Evolutionary conservation across 345 rosid genomes (phyloP).

Genomic region (Euphorbia pulcherrima): DNA sequence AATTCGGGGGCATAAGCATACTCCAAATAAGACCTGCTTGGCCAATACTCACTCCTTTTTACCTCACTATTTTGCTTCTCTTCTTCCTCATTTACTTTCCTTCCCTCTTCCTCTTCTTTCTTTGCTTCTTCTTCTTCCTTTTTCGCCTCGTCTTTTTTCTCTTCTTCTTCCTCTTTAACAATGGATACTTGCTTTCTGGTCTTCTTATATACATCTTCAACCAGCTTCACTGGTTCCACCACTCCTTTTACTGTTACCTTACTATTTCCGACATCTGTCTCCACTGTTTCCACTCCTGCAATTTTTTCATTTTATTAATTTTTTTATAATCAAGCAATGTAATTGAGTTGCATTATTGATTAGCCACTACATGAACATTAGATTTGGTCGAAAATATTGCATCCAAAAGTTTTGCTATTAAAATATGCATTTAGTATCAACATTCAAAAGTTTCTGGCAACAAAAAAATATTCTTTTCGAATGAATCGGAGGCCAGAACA

Average conservation of each 20-base stretch:
- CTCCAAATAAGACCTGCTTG: slow-evolving; percentile 36
- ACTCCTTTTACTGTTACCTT: slow-evolving; percentile 50
- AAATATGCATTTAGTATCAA: too few relatives aligned
- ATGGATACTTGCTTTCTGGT: slow-evolving; percentile 53
- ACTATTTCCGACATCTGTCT: slow-evolving; percentile 41
- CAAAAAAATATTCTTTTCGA: too few relatives aligned
- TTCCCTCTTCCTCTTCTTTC: slow-evolving; percentile 23
- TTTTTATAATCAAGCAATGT: too few relatives aligned
- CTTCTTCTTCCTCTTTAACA: slow-evolving; percentile 43
- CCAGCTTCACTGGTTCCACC: slow-evolving; percentile 49
- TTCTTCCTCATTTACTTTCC: slow-evolving; percentile 26
- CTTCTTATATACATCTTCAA: slow-evolving; percentile 42
- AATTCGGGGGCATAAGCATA: slow-evolving; percentile 42
- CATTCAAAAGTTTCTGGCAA: too few relatives aligned
- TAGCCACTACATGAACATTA: too few relatives aligned
- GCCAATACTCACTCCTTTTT: slow-evolving; percentile 45
- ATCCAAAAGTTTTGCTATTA: too few relatives aligned
- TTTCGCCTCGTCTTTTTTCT: slow-evolving; percentile 33
- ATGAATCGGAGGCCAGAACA: too few relatives aligned
- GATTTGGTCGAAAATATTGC: too few relatives aligned
- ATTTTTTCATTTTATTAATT: too few relatives aligned
- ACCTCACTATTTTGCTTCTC: slow-evolving; percentile 29
- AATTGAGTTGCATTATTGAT: too few relatives aligned
- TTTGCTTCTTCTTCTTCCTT: slow-evolving; percentile 23
- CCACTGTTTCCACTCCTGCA: slow-evolving; percentile 63